A percentile compares a stretch with the other conserved stretches of the same genome.
Conservation (phyloP, 768 basidiomycete species). For the Termitomyces sp. region DNA sequence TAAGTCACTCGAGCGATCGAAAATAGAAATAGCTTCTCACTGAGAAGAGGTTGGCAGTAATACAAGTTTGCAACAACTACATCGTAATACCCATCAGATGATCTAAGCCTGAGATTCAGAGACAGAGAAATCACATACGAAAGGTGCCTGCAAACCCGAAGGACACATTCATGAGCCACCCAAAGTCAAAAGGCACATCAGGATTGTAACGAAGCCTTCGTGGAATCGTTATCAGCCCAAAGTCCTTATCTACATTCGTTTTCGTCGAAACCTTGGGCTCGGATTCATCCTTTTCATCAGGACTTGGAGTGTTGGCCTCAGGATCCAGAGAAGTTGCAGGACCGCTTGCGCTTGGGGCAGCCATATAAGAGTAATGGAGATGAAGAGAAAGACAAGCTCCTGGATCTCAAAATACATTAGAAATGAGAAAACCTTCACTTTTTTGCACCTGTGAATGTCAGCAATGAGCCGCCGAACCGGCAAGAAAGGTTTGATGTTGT, state of each 20-base stretch:
- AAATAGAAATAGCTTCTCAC: background rate
- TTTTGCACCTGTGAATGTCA: background rate
- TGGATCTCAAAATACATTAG: background rate
- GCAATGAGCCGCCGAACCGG: background rate
- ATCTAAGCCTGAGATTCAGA: too few relatives aligned
- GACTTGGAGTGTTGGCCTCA: background rate
- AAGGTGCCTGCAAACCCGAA: conserved; percentile 9
- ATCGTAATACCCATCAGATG: background rate
- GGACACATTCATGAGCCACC: conserved; percentile 4
- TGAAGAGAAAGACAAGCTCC: background rate
- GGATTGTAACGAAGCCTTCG: conserved; percentile 8
- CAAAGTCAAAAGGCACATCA: conserved; percentile 3
- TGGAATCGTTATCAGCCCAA: conserved; percentile 7
- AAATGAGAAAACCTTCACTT: background rate
- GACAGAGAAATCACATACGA: background rate
- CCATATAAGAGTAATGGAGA: background rate
- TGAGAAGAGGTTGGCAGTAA: conserved; percentile 6
- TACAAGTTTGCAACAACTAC: conserved; percentile 6
- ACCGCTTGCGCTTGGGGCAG: background rate
- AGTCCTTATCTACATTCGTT: background rate
- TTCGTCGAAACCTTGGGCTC: background rate
- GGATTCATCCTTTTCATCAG: background rate
- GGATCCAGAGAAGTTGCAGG: background rate
- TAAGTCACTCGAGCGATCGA: background rate
- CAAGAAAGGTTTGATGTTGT: background rate